Conservation (phyloP, 2,329 filamentous ascomycete species). For the Aspergillus sp. region DNA sequence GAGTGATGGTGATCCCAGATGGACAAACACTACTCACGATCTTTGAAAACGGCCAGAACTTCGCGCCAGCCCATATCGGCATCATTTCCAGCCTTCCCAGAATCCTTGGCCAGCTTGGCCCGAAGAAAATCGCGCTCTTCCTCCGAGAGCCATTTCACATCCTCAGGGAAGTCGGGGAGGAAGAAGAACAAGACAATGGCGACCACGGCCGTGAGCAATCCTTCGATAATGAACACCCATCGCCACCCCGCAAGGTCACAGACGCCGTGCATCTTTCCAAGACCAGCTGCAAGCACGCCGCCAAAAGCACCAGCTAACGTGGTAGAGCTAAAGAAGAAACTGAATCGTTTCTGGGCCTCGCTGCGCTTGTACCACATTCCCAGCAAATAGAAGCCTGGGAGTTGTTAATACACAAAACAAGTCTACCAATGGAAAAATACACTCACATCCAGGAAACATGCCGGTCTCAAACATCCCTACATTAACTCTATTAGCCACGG, state of each 20-base stretch:
- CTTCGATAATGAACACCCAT: slow-evolving; percentile 62
- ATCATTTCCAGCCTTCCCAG: slow-evolving; percentile 66
- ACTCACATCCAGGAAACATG: slow-evolving; percentile 66
- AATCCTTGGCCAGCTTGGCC: slow-evolving; percentile 66
- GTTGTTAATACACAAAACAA: neutral
- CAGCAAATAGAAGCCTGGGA: slow-evolving; percentile 59
- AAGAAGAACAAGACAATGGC: slow-evolving; percentile 62
- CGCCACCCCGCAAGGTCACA: slow-evolving; percentile 59
- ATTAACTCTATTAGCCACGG: slow-evolving; percentile 1
- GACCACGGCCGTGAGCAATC: slow-evolving; percentile 61
- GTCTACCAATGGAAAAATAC: slow-evolving; percentile 1
- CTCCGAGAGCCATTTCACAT: slow-evolving; percentile 69
- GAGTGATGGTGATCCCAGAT: slow-evolving; percentile 5
- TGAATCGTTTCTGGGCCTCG: slow-evolving; percentile 89
- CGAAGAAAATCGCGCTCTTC: slow-evolving; percentile 68
- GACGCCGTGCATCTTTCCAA: slow-evolving; percentile 57
- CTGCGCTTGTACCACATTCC: slow-evolving; percentile 80
- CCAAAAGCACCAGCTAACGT: slow-evolving; percentile 64
- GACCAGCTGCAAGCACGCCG: slow-evolving; percentile 59
- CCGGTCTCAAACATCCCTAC: slow-evolving; percentile 67
- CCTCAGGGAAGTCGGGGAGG: slow-evolving; percentile 73
- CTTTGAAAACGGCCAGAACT: slow-evolving; percentile 65
- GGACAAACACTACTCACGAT: slow-evolving; percentile 47
- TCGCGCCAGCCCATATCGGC: slow-evolving; percentile 60
- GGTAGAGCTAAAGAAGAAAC: slow-evolving; percentile 83